Conservation (phyloP, 2,329 filamentous ascomycete genomes). For the Paraphaeosphaeria sporulosa region DNA sequence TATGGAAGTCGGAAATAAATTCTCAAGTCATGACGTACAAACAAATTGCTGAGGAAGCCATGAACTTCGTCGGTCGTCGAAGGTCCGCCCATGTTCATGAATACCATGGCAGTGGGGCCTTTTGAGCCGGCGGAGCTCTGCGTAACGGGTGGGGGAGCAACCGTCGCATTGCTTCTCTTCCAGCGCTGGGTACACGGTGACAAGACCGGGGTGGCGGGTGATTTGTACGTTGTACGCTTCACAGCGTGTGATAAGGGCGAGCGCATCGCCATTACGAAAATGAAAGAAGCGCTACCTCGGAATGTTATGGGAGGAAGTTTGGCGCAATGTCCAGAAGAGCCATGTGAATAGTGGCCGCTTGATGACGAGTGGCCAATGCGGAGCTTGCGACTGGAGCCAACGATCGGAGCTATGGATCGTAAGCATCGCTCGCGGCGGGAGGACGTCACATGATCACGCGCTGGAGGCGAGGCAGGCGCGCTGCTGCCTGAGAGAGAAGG, state of each 20-base stretch:
- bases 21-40: conserved; percentile 63
- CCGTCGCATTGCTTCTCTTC: conserved; percentile 49
- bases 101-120: conserved; percentile 96
- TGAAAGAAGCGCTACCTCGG: conserved; percentile 19
- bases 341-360: conserved; percentile 23
- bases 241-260: conserved; percentile 42
- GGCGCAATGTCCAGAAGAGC: conserved; percentile 26
- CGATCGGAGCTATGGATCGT: conserved; percentile 36
- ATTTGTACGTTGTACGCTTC: conserved; percentile 39
- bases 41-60: conserved; percentile 87
- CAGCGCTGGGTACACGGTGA: conserved; percentile 45
- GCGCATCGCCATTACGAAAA: conserved; percentile 49
- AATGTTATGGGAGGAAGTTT: conserved; percentile 16
- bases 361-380: conserved; percentile 37
- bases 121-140: conserved; percentile 74
- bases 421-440: not conserved
- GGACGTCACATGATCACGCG: conserved; percentile 14
- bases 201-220: conserved; percentile 37
- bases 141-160: conserved; percentile 75
- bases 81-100: conserved; percentile 98
- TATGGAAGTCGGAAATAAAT: not conserved
- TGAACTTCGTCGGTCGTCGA: conserved; percentile 87
- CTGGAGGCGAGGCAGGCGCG: conserved; percentile 18
- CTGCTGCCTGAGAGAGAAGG: conserved; percentile 28
- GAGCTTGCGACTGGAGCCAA: conserved; percentile 22